A percentile compares a stretch with the other conserved stretches of the same genome.
Evolutionary conservation across 1,284 basidiomycete genomes (phyloP).

Genomic region (Cerrena zonata): DNA sequence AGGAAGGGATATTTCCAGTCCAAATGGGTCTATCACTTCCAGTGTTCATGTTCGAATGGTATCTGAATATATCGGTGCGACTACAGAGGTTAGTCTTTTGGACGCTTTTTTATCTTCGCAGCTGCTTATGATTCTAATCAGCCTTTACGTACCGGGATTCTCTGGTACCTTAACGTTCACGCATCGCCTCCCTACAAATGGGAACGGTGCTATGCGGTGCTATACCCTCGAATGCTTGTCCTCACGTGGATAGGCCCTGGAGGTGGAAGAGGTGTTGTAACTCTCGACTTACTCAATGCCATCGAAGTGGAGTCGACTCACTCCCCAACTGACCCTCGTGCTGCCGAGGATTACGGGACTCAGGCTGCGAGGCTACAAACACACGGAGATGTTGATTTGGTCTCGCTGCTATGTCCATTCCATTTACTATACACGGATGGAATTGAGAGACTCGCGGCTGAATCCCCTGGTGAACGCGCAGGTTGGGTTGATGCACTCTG

Average conservation of each 20-base stretch:
- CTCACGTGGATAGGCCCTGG: conserved; percentile 77
- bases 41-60: conserved; percentile 43
- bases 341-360: conserved; percentile 78
- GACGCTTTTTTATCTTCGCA: no score
- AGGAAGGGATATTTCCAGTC: conserved; percentile 26
- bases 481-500: conserved; percentile 85
- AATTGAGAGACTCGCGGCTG: conserved; percentile 76
- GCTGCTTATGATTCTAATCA: conserved; percentile 26
- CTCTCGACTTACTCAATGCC: conserved; percentile 78
- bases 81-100: conserved; percentile 3
- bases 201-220: conserved; percentile 77
- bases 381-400: conserved; percentile 38
- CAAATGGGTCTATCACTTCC: conserved; percentile 26
- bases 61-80: conserved; percentile 40
- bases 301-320: conserved; percentile 74
- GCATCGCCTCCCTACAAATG: conserved; percentile 71
- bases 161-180: conserved; percentile 90
- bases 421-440: conserved; percentile 84
- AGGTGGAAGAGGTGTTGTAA: conserved; percentile 74
- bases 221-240: conserved; percentile 74
- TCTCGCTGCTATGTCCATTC: conserved; percentile 78
- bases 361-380: conserved; percentile 66
- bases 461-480: conserved; percentile 75
- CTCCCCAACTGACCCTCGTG: conserved; percentile 70
- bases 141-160: conserved; percentile 75